phyloP scores from a whole-genome alignment of 2,329 filamentous ascomycete species.

The Diaporthe sp. region DNA sequence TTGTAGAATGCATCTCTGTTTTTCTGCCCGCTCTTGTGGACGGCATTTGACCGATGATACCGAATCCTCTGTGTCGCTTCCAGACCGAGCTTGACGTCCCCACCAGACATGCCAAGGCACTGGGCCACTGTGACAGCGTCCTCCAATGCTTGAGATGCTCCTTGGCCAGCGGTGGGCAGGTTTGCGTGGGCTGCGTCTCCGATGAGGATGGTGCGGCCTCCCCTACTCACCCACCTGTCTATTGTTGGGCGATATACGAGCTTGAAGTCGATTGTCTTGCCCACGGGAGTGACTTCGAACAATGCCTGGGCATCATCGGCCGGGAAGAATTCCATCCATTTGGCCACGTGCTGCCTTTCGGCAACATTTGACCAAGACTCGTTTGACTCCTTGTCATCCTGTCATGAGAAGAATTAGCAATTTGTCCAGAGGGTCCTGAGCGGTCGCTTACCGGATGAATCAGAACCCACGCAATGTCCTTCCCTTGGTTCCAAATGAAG shows the following conservation, averaged over 20 bases:
- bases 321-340: background rate
- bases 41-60: slow-evolving; percentile 15
- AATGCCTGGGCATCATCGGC: background rate
- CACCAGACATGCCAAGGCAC: background rate
- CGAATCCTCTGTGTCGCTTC: slow-evolving; percentile 11
- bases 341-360: slow-evolving; percentile 7
- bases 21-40: slow-evolving; percentile 2
- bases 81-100: slow-evolving; percentile 27
- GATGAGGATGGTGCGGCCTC: slow-evolving; percentile 56
- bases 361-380: slow-evolving; percentile 4
- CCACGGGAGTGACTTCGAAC: background rate
- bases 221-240: background rate
- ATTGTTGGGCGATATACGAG: slow-evolving; percentile 8
- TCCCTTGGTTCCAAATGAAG: background rate
- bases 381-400: background rate
- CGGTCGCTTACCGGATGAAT: background rate
- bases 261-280: slow-evolving; percentile 10
- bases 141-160: slow-evolving; percentile 37
- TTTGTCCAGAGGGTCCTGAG: fast-evolving
- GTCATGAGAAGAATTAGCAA: background rate
- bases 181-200: slow-evolving; percentile 64
- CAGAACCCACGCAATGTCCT: slow-evolving; percentile 2
- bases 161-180: slow-evolving; percentile 61
- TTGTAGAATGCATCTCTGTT: slow-evolving; percentile 19
- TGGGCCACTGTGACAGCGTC: slow-evolving; percentile 35